Evolutionary conservation across 1,284 basidiomycete genomes (phyloP).

Genomic region (Leccinum huronense): DNA sequence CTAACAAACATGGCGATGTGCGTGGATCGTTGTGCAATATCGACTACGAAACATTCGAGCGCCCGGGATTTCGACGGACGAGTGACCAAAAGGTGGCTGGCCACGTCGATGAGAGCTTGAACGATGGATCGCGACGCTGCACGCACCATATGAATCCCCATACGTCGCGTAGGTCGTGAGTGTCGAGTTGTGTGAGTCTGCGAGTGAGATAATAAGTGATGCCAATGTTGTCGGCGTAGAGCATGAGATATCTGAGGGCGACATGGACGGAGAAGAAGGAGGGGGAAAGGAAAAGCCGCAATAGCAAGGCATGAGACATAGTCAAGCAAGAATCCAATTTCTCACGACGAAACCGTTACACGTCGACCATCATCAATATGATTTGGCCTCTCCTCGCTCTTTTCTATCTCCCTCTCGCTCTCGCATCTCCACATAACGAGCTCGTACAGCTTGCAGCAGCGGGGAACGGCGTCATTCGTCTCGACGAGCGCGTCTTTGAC

Average conservation of each 20-base stretch:
- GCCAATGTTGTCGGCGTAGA: slow-evolving; percentile 90
- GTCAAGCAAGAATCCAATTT: slow-evolving; percentile 12
- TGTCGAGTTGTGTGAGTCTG: slow-evolving; percentile 75
- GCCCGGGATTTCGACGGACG: slow-evolving; percentile 87
- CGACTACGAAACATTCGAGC: slow-evolving; percentile 88
- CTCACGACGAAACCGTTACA: slow-evolving; percentile 30
- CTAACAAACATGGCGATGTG: slow-evolving; percentile 92
- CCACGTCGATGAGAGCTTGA: slow-evolving; percentile 17
- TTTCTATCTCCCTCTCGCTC: slow-evolving; percentile 44
- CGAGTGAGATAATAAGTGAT: slow-evolving; percentile 94
- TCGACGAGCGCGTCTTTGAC: slow-evolving; percentile 75
- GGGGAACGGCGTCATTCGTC: slow-evolving; percentile 76
- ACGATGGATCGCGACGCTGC: slow-evolving; percentile 10
- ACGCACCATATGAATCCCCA: slow-evolving; percentile 94
- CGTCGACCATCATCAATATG: slow-evolving; percentile 39
- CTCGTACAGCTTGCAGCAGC: slow-evolving; percentile 64
- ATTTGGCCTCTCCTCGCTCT: slow-evolving; percentile 45
- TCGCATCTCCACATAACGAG: slow-evolving; percentile 48
- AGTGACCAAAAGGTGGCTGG: slow-evolving; percentile 88
- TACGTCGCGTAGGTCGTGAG: slow-evolving; percentile 85
- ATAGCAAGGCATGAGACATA: slow-evolving; percentile 76
- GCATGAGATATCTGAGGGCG: slow-evolving; percentile 84
- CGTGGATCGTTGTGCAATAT: slow-evolving; percentile 83
- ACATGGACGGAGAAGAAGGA: slow-evolving; percentile 91
- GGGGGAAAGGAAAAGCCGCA: slow-evolving; percentile 86